Evolutionary conservation across 441 rosid genomes (phyloP), one percentile per base, ranked within the genome.

Genomic region (Gossypium schwendimanii): DNA sequence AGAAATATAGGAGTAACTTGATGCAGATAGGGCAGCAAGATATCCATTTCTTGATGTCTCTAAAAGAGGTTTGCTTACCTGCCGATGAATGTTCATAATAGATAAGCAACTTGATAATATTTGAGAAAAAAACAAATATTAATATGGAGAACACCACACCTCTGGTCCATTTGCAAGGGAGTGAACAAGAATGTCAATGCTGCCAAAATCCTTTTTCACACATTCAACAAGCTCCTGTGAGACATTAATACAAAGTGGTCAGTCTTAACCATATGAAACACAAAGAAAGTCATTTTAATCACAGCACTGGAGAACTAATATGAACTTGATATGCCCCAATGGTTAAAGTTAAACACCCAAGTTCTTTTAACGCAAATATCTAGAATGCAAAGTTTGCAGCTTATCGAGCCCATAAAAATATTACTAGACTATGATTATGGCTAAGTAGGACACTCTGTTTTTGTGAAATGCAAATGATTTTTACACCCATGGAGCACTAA

Each of bases 31-130:
- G 63, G 98, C 97, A 52, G 96, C 94, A 59, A 93, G 94, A 76
- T 95, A 93, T 41, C 99, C 98, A 26, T 88, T 81, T 81, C 99
- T 85, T 9, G 98, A 89, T 70, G 98, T 95, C 84, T 93, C 97
- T 78, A 95, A 75, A 69, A 95, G 92, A 71, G 97, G 97, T 66
- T 95, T 93, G 74, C 69, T 89, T 47, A 93, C 95, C 97, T 91
- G 74, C 70, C 65, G 82, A 15, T 84, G 65, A 84, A 86, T 63
- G 78, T 84, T 83, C 83, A 85, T 84, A 64, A 84, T 18, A 54
- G 50, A 23, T 71, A 62, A 70, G 53, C 26, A 53, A 12, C 18
- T 15, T 6, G 18, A 53, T 8, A 3, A 52, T 59, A 50, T 33
- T 26, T 1, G 50, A 73, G 21, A 69, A n/a, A 63, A 44, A 17